Conservation (phyloP, 495 filamentous ascomycete genomes). For the Hypoxylon trugodes region DNA sequence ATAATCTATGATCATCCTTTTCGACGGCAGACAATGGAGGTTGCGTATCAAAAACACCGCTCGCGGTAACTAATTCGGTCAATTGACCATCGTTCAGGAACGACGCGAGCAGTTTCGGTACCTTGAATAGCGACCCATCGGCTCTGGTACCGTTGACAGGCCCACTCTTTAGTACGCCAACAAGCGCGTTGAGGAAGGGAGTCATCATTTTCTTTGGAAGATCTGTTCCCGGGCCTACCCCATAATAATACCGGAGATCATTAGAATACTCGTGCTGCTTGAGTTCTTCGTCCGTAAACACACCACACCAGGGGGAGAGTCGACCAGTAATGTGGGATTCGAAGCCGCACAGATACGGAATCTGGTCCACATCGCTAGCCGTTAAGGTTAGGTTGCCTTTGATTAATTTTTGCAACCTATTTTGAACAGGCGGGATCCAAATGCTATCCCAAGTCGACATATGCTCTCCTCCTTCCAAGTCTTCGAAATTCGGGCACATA, state of each 20-base stretch:
- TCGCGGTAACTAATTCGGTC: constrained; percentile 60
- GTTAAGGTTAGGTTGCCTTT: constrained; percentile 59
- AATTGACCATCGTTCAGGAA: constrained; percentile 70
- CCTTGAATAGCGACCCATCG: constrained; percentile 48
- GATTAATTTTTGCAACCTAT: constrained; percentile 58
- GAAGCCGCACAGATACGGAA: constrained; percentile 69
- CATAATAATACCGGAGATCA: constrained; percentile 68
- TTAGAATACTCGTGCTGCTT: constrained; percentile 66
- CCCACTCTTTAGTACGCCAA: constrained; percentile 56
- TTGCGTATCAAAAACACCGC: constrained; percentile 63
- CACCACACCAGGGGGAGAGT: constrained; percentile 61
- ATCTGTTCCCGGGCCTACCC: constrained; percentile 60
- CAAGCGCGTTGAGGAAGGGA: constrained; percentile 58
- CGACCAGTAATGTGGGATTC: constrained; percentile 66
- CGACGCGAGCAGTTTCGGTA: constrained; percentile 60
- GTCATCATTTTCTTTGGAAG: constrained; percentile 58
- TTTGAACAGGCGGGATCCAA: constrained; percentile 59
- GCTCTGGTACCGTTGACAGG: constrained; percentile 51
- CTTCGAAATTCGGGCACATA: constrained; percentile 60
- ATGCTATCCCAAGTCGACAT: constrained; percentile 51
- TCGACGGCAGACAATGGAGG: constrained; percentile 49
- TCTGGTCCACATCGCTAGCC: constrained; percentile 57
- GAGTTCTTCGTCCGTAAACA: constrained; percentile 62
- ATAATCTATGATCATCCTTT: constrained; percentile 50
- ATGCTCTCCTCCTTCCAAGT: constrained; percentile 53